phyloP scores from a whole-genome alignment of 1,284 basidiomycete genomes.

The Kwoniella shivajii region DNA sequence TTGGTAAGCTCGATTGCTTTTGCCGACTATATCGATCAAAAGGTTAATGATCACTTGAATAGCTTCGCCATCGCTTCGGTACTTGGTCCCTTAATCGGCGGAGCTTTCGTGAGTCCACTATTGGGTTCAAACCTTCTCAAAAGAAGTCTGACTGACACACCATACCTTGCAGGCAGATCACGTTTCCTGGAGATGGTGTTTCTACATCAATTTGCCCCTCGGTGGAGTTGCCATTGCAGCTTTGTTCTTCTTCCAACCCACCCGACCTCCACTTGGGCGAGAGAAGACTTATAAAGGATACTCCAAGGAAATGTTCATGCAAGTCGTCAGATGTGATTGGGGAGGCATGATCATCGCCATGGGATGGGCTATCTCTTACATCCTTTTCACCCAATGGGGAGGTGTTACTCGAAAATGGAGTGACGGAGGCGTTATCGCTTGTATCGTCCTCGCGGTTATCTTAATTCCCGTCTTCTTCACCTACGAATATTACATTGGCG shows the following conservation, averaged over 20 bases:
- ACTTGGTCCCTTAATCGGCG: conserved; percentile 55
- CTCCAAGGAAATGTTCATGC: conserved; percentile 35
- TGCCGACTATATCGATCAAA: neutral
- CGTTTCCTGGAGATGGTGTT: conserved; percentile 28
- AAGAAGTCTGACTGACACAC: too few species aligned
- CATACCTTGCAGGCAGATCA: too few species aligned
- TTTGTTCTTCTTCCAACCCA: conserved; percentile 39
- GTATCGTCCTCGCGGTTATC: conserved; percentile 49
- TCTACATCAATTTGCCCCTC: conserved; percentile 53
- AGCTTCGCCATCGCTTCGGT: conserved; percentile 54
- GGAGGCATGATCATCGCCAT: conserved; percentile 43
- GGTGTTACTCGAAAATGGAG: conserved; percentile 52
- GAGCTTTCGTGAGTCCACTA: conserved; percentile 32
- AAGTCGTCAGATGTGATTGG: conserved; percentile 50
- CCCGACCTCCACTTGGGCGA: conserved; percentile 43
- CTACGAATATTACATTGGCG: conserved; percentile 48
- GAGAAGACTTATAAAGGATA: conserved; percentile 45
- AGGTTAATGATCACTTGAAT: neutral
- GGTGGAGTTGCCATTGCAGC: conserved; percentile 46
- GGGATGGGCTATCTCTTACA: conserved; percentile 42
- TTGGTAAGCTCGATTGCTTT: conserved; percentile 25
- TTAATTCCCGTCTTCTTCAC: conserved; percentile 42
- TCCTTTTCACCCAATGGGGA: conserved; percentile 49
- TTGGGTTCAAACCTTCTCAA: neutral
- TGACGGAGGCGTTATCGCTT: conserved; percentile 50